phyloP scores from a whole-genome alignment of 2,329 filamentous ascomycete species.

The Fusarium sp. region DNA sequence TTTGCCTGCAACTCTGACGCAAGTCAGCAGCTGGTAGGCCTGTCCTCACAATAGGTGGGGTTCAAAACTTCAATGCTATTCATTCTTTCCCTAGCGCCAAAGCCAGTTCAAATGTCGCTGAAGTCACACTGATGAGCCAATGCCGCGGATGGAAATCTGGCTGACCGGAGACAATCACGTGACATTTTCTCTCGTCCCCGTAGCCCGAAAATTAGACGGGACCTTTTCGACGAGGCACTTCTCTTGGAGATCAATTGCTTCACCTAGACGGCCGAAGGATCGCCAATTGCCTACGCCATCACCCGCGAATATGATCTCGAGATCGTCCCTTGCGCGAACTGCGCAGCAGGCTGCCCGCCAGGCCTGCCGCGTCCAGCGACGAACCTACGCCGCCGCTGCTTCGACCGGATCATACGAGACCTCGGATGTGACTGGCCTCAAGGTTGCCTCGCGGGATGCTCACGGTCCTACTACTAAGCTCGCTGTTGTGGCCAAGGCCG shows the following conservation, averaged over 20 bases:
- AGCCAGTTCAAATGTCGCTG: constrained; percentile 18
- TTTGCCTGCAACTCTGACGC: constrained; percentile 38
- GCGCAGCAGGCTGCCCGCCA: constrained; percentile 67
- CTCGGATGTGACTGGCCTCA: constrained; percentile 86
- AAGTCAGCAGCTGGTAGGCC: constrained; percentile 36
- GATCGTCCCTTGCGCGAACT: constrained; percentile 67
- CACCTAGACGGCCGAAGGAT: constrained; percentile 54
- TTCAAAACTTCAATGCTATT: constrained; percentile 16
- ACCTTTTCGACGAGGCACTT: constrained; percentile 56
- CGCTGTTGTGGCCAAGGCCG: constrained; percentile 91
- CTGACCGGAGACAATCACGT: constrained; percentile 49
- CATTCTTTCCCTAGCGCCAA: constrained; percentile 28
- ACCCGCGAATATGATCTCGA: constrained; percentile 70
- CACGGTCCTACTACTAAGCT: constrained; percentile 90
- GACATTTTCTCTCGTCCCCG: constrained; percentile 44
- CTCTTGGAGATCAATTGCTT: constrained; percentile 52
- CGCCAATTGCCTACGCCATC: constrained; percentile 66
- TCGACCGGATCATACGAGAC: constrained; percentile 86
- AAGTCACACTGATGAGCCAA: constrained; percentile 37
- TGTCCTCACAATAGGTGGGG: constrained; percentile 31
- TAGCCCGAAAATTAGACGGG: constrained; percentile 57
- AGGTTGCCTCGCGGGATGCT: constrained; percentile 90
- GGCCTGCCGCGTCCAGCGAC: constrained; percentile 66
- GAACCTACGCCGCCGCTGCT: constrained; percentile 68
- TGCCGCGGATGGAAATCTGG: constrained; percentile 42